Base-by-base conservation (phyloP, 345 rosid species). In the Syzygium grande region DNA sequence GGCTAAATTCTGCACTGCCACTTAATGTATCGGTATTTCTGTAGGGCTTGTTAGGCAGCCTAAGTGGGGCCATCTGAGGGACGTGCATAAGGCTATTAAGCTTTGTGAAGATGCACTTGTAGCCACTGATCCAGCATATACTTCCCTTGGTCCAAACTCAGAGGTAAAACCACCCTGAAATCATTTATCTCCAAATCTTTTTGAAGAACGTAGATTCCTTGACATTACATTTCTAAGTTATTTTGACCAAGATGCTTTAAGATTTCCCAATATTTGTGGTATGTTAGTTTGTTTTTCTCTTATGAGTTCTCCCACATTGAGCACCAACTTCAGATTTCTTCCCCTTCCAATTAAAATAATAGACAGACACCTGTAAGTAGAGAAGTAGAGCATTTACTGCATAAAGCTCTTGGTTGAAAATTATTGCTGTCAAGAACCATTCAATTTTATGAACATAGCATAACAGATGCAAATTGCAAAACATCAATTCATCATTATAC, bases 11-110 rank as follows among this genome's bases (percentile, higher is more conserved):
- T 34, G 49, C 7, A 38, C 46, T 73, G 83, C 49, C 49, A 21
- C 49, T 38, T 73, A 73, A 73, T 38, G 83, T 38, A 43, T 38
- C 14, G 46, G 49, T 11, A 87, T 25, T 87, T 86, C 90, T 85
- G 65, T 92, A 97, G 99, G 99, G 87, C 93, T 92, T 88, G 89
- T 92, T 63, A 94, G 97, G 88, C 98, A 97, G 88, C 99, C 99
- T n/a, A 97, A 97, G 87, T 97, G 97, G 96, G 99, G 99, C 51
- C 99, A 97, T 90, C 91, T 97, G 59, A 93, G 90, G 89, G 99
- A 97, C 88, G 87, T 97, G 90, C 99, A 97, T 59, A 96, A 94
- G 92, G 96, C 99, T 87, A 92, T 97, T 86, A 96, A 97, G 92
- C 98, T 96, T 90, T 97, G 98, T 65, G 97, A 95, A 92, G 92